Conservation (phyloP, 148 eudicot genomes). For the Arctostaphylos glauca region DNA sequence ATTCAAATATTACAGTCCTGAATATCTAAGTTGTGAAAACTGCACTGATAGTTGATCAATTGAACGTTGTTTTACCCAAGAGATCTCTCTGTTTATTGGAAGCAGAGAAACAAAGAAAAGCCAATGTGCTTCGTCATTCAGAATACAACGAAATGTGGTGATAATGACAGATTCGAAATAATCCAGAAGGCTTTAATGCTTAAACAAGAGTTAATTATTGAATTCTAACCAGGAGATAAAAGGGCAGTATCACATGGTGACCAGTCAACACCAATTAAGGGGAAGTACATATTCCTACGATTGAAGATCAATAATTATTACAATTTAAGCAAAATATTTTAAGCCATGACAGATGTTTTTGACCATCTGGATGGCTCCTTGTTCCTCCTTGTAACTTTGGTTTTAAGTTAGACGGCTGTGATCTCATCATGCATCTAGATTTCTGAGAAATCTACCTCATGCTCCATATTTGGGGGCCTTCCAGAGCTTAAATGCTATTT, state of each 20-base stretch:
- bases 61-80: background rate
- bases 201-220: background rate
- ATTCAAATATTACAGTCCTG: background rate
- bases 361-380: background rate
- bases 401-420: background rate
- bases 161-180: background rate
- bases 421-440: background rate
- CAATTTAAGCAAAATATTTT: background rate
- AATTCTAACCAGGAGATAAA: background rate
- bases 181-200: background rate
- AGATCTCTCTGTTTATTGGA: background rate
- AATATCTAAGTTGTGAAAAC: background rate
- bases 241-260: background rate
- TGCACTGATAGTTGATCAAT: background rate
- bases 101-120: background rate
- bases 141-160: background rate
- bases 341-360: background rate
- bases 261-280: background rate
- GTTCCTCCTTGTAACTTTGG: background rate
- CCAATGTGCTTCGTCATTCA: background rate
- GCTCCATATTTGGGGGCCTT: slow-evolving; percentile 99
- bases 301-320: background rate
- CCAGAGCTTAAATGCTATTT: slow-evolving; percentile 95
- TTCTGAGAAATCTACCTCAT: slow-evolving; percentile 29
- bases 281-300: background rate